These are phyloP conservation scores for Chalara sp. DNA, from an alignment of 2,329 filamentous ascomycete species.

Conservation along the genomic window DNA sequence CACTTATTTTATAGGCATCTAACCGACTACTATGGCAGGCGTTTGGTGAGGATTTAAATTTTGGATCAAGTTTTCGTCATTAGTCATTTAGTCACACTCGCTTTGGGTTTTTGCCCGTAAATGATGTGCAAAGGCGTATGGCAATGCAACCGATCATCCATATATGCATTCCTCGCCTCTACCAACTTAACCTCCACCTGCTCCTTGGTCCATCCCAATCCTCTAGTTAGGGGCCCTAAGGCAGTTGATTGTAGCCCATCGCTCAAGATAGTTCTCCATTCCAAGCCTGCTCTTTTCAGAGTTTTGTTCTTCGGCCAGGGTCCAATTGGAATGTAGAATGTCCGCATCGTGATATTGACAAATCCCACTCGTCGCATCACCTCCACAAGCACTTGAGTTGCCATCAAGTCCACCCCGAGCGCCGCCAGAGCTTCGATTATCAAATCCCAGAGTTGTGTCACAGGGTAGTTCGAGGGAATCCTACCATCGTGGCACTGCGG, in stretches of 20 bases:
- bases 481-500: conserved; percentile 36
- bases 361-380: conserved; percentile 29
- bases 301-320: conserved; percentile 32
- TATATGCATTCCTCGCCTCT: conserved; percentile 29
- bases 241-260: conserved; percentile 43
- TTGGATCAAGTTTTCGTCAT: too few species aligned
- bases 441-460: conserved; percentile 40
- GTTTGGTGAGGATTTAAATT: too few species aligned
- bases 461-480: conserved; percentile 33
- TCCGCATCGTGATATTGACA: conserved; percentile 32
- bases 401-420: conserved; percentile 39
- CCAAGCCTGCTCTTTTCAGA: conserved; percentile 42
- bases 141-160: too few species aligned
- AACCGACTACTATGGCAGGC: too few species aligned
- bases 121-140: too few species aligned
- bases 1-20: too few species aligned
- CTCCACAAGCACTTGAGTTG: conserved; percentile 30
- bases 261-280: conserved; percentile 36
- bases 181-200: conserved; percentile 41
- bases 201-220: conserved; percentile 39
- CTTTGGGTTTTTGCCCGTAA: too few species aligned
- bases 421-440: conserved; percentile 37
- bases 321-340: conserved; percentile 39
- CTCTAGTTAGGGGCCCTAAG: conserved; percentile 40
- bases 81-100: too few species aligned